Evolutionary conservation across 1,284 basidiomycete genomes (phyloP), one percentile per base, ranked within the genome.

Genomic region (Porphyrellus sp.): DNA sequence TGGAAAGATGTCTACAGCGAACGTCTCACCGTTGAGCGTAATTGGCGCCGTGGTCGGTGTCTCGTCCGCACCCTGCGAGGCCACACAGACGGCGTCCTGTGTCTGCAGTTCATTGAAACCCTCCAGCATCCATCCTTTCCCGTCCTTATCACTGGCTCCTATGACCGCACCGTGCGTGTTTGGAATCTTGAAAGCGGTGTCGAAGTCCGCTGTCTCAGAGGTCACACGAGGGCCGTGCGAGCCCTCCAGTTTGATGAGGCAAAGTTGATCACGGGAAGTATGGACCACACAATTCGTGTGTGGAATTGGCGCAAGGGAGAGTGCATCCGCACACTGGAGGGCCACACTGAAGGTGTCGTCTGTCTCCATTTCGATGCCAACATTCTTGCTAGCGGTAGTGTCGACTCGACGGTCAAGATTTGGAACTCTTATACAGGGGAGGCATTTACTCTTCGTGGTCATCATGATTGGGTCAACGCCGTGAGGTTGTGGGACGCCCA

Each of bases 1-100:
- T 99, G 97, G 97, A 99, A 99, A 72, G 86, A 90, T 56, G 95
- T 99, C n/a, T 99, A 99, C 73, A 94, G 91, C 69, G 97, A 99
- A 70, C 86, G 97, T 16, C 82, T 99, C 63, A 88, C 89, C 27
- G 86, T 99, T 51, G 96, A 98, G 72, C 85, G 93, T 41, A 99
- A 99, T 70, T 99, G 97, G 97, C 84, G 96, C 30, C 86, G 93
- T 46, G 96, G 95, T 8, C 83, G 92, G 33, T 96, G 88, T 72
- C 86, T 82, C 4, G 87, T 89, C 42, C 89, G 87, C 43, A 90
- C 86, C 0, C 77, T 99, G 43, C 85, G 87, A 60, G 96, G 97
- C 1, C 97, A 99, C 72, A 90, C 91, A 6, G 93, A 99, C 65
- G 93, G 94, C 51, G 87, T 99, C 65, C 97, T 98, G 89, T 99